Conservation (phyloP, 805 yeast genomes). For the Zygotorulaspora sp. region DNA sequence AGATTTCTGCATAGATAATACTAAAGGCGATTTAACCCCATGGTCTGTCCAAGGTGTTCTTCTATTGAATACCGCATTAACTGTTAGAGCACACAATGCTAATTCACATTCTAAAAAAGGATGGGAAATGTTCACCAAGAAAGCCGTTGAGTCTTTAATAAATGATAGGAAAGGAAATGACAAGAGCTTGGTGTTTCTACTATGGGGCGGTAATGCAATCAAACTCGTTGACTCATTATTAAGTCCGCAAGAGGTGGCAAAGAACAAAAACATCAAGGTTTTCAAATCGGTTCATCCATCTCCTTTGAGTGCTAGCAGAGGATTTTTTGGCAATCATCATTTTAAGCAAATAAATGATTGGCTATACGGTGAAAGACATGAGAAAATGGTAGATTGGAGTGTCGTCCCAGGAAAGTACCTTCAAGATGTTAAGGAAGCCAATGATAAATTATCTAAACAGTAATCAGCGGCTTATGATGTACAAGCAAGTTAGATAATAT, state of each 20-base stretch:
- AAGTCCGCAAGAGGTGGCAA: slow-evolving; percentile 5
- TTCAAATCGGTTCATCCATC: slow-evolving; percentile 87
- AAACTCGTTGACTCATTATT: slow-evolving; percentile 47
- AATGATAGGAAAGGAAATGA: slow-evolving; percentile 41
- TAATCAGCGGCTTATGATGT: too few species aligned
- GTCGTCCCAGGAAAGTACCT: slow-evolving; percentile 32
- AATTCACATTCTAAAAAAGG: slow-evolving; percentile 88
- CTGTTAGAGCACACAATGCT: slow-evolving; percentile 90
- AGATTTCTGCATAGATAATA: slow-evolving; percentile 52
- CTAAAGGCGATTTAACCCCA: slow-evolving; percentile 54
- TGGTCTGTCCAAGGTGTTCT: slow-evolving; percentile 92
- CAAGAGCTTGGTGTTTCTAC: slow-evolving; percentile 66
- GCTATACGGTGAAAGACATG: slow-evolving; percentile 43
- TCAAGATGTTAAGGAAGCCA: slow-evolving; percentile 22
- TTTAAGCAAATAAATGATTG: slow-evolving; percentile 75
- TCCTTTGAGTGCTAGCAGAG: slow-evolving; percentile 85
- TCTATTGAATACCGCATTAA: slow-evolving; percentile 78
- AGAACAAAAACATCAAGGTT: slow-evolving; percentile 42
- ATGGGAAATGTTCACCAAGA: slow-evolving; percentile 87
- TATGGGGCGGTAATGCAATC: slow-evolving; percentile 79
- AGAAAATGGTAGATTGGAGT: slow-evolving; percentile 64
- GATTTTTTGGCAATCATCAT: slow-evolving; percentile 70
- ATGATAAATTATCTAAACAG: slow-evolving; percentile 9
- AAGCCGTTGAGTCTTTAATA: slow-evolving; percentile 53
- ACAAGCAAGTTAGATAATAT: too few species aligned